Conservation (phyloP, 75 land plant species). For the Pinus albicaulis region DNA sequence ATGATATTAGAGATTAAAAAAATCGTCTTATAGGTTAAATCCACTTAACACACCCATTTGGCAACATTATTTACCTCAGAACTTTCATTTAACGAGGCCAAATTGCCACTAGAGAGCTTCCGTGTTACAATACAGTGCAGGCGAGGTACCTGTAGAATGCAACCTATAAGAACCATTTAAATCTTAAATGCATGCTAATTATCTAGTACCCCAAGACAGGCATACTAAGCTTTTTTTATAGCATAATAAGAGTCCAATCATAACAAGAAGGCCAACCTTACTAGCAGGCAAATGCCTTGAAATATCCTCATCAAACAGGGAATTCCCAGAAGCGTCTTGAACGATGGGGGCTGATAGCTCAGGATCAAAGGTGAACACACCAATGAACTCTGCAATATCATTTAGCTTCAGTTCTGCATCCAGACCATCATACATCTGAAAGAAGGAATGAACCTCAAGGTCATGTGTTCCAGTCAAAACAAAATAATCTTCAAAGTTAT, state of each 20-base stretch:
- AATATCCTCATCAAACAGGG: conserved; percentile 43
- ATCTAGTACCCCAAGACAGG: neutral
- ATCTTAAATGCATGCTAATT: neutral
- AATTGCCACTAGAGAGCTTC: conserved; percentile 33
- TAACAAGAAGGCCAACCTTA: conserved; percentile 38
- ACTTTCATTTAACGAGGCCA: neutral
- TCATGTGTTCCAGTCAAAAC: neutral
- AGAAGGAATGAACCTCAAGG: neutral
- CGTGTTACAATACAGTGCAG: conserved; percentile 71
- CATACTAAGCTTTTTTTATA: neutral
- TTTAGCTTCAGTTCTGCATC: conserved; percentile 81
- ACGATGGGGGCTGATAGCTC: conserved; percentile 29
- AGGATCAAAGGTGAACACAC: conserved; percentile 76
- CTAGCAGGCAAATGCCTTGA: conserved; percentile 51
- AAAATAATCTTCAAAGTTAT: neutral
- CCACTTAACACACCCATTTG: neutral
- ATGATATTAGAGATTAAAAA: too few species aligned
- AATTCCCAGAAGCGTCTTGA: conserved; percentile 19
- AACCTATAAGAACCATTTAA: neutral
- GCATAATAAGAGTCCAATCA: neutral
- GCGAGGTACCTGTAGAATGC: conserved; percentile 71
- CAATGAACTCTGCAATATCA: conserved; percentile 91
- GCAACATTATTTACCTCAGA: neutral
- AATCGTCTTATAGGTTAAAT: too few species aligned
- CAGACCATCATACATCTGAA: conserved; percentile 75